phyloP scores from a whole-genome alignment of 768 basidiomycete genomes.

The Leccinum variicolor region DNA sequence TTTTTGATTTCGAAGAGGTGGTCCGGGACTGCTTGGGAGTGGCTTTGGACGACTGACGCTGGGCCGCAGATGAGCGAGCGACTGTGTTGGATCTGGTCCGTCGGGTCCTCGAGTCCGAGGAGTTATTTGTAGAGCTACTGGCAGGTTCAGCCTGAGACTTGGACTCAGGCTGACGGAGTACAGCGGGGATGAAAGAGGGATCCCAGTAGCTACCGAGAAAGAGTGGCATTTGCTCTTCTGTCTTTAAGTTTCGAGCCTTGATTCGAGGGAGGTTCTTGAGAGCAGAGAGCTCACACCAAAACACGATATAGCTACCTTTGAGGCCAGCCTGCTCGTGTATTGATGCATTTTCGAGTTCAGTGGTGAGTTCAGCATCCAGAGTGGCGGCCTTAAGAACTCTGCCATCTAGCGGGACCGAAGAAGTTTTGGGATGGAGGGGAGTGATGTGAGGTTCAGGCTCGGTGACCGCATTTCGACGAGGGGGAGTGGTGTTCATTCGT shows the following conservation, averaged over 20 bases:
- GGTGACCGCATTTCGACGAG: background rate
- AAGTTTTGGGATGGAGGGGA: background rate
- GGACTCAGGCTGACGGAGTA: background rate
- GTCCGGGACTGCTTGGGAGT: background rate
- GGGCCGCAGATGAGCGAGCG: too few species aligned
- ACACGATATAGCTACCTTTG: background rate
- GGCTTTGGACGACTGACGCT: background rate
- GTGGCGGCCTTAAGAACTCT: background rate
- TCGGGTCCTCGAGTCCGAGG: background rate
- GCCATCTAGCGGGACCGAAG: background rate
- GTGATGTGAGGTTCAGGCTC: background rate
- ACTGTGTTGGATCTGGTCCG: background rate
- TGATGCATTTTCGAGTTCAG: background rate
- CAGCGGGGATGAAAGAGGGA: background rate
- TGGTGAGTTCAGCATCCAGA: background rate
- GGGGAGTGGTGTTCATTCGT: background rate
- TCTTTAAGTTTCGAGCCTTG: background rate
- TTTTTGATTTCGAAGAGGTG: background rate
- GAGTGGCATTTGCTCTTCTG: background rate
- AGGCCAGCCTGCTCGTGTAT: background rate
- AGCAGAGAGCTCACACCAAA: background rate
- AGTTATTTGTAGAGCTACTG: background rate
- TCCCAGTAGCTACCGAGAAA: background rate
- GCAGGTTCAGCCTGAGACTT: too few species aligned
- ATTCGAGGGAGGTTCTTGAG: background rate